phyloP scores from a whole-genome alignment of 2,329 filamentous ascomycete genomes.

The Scedosporium minutisporum region DNA sequence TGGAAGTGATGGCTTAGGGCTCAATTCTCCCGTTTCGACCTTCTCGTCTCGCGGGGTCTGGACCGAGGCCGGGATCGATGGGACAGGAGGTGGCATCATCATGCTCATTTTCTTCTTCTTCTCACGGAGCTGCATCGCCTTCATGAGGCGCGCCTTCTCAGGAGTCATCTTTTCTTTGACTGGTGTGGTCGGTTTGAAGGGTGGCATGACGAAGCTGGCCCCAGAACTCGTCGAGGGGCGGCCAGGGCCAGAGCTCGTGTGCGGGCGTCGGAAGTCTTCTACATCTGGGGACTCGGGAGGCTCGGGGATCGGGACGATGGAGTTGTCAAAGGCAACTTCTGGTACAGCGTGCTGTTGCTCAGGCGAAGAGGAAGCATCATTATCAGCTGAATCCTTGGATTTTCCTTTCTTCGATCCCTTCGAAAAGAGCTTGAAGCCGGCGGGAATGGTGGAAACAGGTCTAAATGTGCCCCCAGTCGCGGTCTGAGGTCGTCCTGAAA shows the following conservation, averaged over 20 bases:
- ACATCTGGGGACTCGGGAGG: slow-evolving; percentile 16
- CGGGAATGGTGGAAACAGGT: slow-evolving; percentile 69
- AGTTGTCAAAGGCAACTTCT: slow-evolving; percentile 25
- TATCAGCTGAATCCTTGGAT: slow-evolving; percentile 19
- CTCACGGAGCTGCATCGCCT: slow-evolving; percentile 82
- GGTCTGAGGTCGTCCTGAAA: slow-evolving; percentile 50
- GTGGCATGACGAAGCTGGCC: slow-evolving; percentile 3
- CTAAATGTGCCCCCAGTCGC: slow-evolving; percentile 48
- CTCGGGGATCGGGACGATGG: slow-evolving; percentile 26
- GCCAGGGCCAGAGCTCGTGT: slow-evolving; percentile 20
- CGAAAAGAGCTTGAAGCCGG: slow-evolving; percentile 63
- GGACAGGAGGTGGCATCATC: slow-evolving; percentile 16
- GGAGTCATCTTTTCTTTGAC: slow-evolving; percentile 57
- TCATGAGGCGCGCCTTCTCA: slow-evolving; percentile 88
- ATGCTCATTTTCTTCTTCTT: slow-evolving; percentile 51
- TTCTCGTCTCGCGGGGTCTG: neutral
- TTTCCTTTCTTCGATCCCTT: slow-evolving; percentile 47
- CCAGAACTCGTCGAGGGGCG: slow-evolving; percentile 4
- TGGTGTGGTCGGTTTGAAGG: slow-evolving; percentile 26
- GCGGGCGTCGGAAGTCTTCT: slow-evolving; percentile 19
- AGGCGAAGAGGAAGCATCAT: slow-evolving; percentile 18
- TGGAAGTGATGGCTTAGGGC: slow-evolving; percentile 13
- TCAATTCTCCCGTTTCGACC: neutral
- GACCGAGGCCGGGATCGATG: neutral
- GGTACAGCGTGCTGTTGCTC: slow-evolving; percentile 20